Base-by-base conservation (phyloP, 139 green algal genomes). In the Micractinium conductrix region DNA sequence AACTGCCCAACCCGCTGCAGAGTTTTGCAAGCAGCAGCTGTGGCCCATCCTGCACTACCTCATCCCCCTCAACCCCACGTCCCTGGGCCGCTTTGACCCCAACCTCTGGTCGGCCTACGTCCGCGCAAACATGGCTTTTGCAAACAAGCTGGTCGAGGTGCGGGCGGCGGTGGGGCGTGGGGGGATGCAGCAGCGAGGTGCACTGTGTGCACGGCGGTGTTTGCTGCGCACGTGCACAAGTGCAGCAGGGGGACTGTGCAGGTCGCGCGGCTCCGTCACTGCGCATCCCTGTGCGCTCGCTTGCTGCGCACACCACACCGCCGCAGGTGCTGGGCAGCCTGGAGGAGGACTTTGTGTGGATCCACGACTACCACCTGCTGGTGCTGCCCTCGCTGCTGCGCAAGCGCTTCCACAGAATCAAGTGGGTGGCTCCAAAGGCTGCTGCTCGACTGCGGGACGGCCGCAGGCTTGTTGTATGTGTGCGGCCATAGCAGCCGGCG, bases 281-380 rank as follows among this genome's bases (percentile, higher is more conserved):
- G 48, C 48, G 16, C 48, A 58, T 58, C 48, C 48, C 48, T 58
- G 10, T 10, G 12, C 16, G 48, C 10, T 67, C 30, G 58, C 17
- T 9, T 67, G 58, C 17, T 67, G 58, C n/a, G n/a, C n/a, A n/a
- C n/a, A n/a, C n/a, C 58, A 28, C 17, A 5, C 37, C 62, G 7
- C 6, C 30, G 62, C 62, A 70, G 30, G 92, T 95, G 69, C 84
- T 92, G 26, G 71, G 70, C 19, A 85, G 35, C 69, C 90, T 92
- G 58, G 93, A 97, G 65, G 90, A 91, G 3, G 97, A 99, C 90
- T 98, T 92, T 87, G 95, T 99, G 69, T 99, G 97, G 97, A 95
- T 99, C 40, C 97, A 99, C 81, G 97, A 99, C 93, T 99, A 99
- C 91, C 97, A 99, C 90, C 91, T 99, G 63, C 93, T 99, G 87